These are phyloP conservation scores for Acephala macrosclerotiorum DNA, from an alignment of 2,329 filamentous ascomycete genomes.

Conservation along the genomic window DNA sequence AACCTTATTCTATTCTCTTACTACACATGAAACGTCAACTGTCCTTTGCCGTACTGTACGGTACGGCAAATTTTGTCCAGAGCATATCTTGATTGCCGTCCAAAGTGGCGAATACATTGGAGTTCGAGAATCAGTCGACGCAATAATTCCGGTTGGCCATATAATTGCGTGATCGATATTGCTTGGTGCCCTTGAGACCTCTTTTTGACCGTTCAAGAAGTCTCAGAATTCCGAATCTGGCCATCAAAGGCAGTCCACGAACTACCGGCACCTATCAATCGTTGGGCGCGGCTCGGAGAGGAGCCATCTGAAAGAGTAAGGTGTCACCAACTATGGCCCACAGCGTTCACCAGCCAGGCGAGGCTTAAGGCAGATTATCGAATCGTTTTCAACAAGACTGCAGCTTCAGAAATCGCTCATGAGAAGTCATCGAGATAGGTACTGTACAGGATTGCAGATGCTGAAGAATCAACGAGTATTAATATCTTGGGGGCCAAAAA, in stretches of 20 bases:
- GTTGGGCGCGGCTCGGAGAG: neutral
- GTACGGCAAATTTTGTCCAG: no score
- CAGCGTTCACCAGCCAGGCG: neutral
- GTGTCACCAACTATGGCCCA: neutral
- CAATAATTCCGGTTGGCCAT: neutral
- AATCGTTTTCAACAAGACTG: neutral
- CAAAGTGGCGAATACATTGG: neutral
- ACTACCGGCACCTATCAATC: neutral
- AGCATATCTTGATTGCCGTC: neutral
- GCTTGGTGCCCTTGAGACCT: neutral
- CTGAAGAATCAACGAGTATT: slow-evolving; percentile 3
- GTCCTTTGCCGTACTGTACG: neutral
- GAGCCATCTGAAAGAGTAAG: neutral
- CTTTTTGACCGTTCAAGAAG: no score
- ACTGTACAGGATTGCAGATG: neutral
- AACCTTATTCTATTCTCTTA: neutral
- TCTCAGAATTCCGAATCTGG: neutral
- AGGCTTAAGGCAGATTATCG: slow-evolving; percentile 1
- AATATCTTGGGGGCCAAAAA: neutral
- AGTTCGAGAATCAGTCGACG: neutral
- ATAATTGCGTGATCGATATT: neutral
- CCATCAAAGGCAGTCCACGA: neutral
- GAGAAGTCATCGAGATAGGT: neutral
- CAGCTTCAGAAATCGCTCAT: neutral
- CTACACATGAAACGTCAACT: neutral